These are phyloP conservation scores for Beauveria scarabaeidicola DNA, from an alignment of 2,329 filamentous ascomycete species.

Conservation along the genomic window DNA sequence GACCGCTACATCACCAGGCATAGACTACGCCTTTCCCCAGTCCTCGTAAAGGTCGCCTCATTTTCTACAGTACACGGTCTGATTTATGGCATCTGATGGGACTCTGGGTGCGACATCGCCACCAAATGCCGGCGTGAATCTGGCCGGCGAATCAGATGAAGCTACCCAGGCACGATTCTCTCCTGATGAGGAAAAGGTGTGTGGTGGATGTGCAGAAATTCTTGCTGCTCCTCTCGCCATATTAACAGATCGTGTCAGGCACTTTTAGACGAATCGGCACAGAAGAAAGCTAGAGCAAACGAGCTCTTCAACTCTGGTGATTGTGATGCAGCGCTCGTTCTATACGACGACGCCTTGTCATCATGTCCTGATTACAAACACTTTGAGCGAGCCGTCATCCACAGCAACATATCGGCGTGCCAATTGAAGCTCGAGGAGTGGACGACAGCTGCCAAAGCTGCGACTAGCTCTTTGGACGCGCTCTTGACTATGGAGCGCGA, in stretches of 20 bases:
- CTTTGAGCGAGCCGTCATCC: constrained; percentile 79
- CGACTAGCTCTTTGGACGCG: constrained; percentile 62
- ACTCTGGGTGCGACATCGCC: background rate
- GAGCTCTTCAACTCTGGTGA: constrained; percentile 63
- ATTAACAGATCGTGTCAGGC: constrained; percentile 32
- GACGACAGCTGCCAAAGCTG: constrained; percentile 70
- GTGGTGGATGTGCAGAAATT: background rate
- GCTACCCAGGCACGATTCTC: background rate
- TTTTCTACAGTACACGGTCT: background rate
- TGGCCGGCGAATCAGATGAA: background rate
- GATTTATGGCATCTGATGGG: background rate
- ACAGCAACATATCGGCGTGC: constrained; percentile 84
- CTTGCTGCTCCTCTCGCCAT: background rate
- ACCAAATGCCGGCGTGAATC: background rate
- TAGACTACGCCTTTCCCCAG: background rate
- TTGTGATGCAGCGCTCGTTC: constrained; percentile 70
- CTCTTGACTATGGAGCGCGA: constrained; percentile 36
- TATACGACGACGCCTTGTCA: constrained; percentile 72
- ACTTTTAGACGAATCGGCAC: constrained; percentile 62
- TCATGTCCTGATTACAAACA: constrained; percentile 77
- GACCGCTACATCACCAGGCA: background rate
- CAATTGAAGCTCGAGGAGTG: constrained; percentile 78
- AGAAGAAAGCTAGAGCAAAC: constrained; percentile 70
- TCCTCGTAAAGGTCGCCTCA: background rate
- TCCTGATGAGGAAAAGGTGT: constrained; percentile 5